phyloP scores from a whole-genome alignment of 495 filamentous ascomycete species.

The Viridothelium virens region DNA sequence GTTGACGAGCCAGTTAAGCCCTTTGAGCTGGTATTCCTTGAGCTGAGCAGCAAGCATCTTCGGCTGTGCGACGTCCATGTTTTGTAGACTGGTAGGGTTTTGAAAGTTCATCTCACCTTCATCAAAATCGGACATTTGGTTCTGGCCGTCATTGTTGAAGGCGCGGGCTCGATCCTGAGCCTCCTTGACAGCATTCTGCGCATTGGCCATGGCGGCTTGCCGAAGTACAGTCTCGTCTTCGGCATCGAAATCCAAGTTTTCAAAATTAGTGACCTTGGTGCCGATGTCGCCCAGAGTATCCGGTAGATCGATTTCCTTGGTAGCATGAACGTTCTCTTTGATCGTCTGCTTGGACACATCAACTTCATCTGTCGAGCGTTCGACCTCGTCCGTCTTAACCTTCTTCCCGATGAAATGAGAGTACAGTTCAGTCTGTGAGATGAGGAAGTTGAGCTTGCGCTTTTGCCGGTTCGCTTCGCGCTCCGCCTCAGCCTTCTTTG shows the following conservation, averaged over 20 bases:
- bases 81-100: slow-evolving; percentile 89
- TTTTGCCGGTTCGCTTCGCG: slow-evolving; percentile 95
- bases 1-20: slow-evolving; percentile 98
- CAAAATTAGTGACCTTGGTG: slow-evolving; percentile 79
- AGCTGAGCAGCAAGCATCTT: slow-evolving; percentile 88
- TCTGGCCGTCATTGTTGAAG: slow-evolving; percentile 63
- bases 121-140: slow-evolving; percentile 41
- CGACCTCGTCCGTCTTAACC: slow-evolving; percentile 91
- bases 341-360: slow-evolving; percentile 46
- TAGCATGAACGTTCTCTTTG: slow-evolving; percentile 39
- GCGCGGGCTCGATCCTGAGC: slow-evolving; percentile 87
- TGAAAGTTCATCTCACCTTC: slow-evolving; percentile 99
- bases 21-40: slow-evolving; percentile 98
- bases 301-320: slow-evolving; percentile 49
- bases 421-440: slow-evolving; percentile 97
- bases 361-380: slow-evolving; percentile 59
- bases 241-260: slow-evolving; percentile 90
- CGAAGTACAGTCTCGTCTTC: slow-evolving; percentile 79
- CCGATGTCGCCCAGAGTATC: slow-evolving; percentile 50
- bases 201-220: slow-evolving; percentile 86
- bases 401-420: slow-evolving; percentile 99
- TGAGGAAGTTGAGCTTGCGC: slow-evolving; percentile 98
- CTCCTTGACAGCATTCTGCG: slow-evolving; percentile 90
- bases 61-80: slow-evolving; percentile 88
- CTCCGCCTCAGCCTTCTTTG: slow-evolving; percentile 91